Percentiles rank a stretch among this genome's conserved stretches.
Conservation (phyloP, 2,329 filamentous ascomycete species). For the Botrytis elliptica region DNA sequence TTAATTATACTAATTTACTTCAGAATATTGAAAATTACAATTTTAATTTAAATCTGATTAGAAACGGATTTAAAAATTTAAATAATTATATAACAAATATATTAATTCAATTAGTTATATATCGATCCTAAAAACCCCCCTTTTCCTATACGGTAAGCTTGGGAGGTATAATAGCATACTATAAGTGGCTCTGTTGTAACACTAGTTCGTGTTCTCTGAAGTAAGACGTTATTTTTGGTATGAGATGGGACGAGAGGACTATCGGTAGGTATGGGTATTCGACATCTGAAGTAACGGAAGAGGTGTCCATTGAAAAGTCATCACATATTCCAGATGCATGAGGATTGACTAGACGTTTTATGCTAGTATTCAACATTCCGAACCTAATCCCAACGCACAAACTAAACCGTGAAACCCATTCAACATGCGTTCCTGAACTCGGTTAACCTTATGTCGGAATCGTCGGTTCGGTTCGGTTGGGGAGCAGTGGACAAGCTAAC, state of each 20-base stretch:
- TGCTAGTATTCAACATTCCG: neutral
- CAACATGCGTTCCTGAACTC: neutral
- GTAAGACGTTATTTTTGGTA: neutral
- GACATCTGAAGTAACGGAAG: neutral
- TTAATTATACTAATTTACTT: too few relatives aligned
- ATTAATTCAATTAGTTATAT: too few relatives aligned
- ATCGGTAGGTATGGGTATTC: neutral
- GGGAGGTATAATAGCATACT: neutral
- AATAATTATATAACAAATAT: rapidly evolving
- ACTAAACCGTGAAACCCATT: neutral
- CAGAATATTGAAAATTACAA: too few relatives aligned
- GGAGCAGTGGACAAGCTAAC: neutral
- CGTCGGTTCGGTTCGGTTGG: neutral
- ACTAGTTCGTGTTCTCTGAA: neutral
- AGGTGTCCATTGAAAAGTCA: neutral
- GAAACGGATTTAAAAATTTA: too few relatives aligned
- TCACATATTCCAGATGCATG: neutral
- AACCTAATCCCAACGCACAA: neutral
- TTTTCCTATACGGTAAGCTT: neutral
- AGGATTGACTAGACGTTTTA: neutral
- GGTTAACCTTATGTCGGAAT: neutral
- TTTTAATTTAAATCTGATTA: too few relatives aligned
- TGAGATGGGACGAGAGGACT: neutral
- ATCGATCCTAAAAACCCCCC: too few relatives aligned
- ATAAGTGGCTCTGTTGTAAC: neutral